These are phyloP conservation scores for Neoboletus brunneissimus DNA, from an alignment of 768 basidiomycete genomes.

Conservation along the genomic window DNA sequence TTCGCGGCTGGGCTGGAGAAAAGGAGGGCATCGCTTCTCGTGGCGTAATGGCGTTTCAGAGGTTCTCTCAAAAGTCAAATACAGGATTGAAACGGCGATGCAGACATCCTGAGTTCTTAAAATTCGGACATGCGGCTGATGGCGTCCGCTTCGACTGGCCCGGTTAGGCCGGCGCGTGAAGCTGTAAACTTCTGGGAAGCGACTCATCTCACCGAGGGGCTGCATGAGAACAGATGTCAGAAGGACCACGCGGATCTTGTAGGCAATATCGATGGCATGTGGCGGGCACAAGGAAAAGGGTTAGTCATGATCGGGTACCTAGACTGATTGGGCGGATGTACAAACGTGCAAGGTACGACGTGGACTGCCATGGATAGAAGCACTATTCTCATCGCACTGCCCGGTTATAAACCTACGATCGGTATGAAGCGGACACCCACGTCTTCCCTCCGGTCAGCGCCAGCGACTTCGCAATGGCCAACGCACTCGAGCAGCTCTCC, in stretches of 20 bases:
- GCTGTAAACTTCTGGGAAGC: not conserved
- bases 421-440: not conserved
- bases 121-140: too few relatives aligned
- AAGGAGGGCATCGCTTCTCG: too few relatives aligned
- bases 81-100: not conserved
- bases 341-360: constrained; percentile 32
- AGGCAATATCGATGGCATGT: not conserved
- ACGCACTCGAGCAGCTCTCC: constrained; percentile 22
- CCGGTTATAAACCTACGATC: constrained; percentile 9
- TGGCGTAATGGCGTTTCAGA: too few relatives aligned
- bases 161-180: not conserved
- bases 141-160: not conserved
- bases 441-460: not conserved
- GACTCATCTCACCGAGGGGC: not conserved
- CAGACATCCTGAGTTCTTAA: not conserved
- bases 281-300: not conserved
- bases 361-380: not conserved
- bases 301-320: constrained; percentile 3
- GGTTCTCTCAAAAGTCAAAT: not conserved
- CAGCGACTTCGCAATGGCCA: constrained; percentile 17
- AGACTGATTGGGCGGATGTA: constrained; percentile 3
- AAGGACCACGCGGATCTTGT: not conserved
- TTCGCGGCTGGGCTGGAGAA: not conserved
- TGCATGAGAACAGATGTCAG: not conserved
- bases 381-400: not conserved